Conservation (phyloP, 2,329 filamentous ascomycete species). For the Bipolaris oryzae region DNA sequence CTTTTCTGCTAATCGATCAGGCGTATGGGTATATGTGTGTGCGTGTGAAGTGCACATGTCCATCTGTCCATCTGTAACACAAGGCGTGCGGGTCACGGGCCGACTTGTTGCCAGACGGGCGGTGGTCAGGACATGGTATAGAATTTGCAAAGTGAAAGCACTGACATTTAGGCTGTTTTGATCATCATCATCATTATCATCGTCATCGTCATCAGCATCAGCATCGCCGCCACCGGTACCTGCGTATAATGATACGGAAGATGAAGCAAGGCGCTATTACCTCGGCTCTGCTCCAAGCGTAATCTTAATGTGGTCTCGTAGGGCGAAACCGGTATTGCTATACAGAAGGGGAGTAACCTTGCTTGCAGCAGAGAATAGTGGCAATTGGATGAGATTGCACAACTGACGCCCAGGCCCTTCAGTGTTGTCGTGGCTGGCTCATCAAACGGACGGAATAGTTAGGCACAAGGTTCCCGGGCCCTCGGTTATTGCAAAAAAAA, state of each 20-base stretch:
- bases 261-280: not conserved
- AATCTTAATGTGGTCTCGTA: slow-evolving; percentile 24
- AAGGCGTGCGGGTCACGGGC: slow-evolving; percentile 24
- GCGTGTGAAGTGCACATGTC: too few relatives aligned
- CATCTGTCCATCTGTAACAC: not conserved
- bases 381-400: slow-evolving; percentile 11
- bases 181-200: not conserved
- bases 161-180: not conserved
- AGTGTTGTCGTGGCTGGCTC: not conserved
- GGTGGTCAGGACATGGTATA: slow-evolving; percentile 20
- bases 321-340: slow-evolving; percentile 19
- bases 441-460: too few relatives aligned
- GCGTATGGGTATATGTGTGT: too few relatives aligned
- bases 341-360: slow-evolving; percentile 10
- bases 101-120: slow-evolving; percentile 24
- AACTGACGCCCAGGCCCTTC: slow-evolving; percentile 2
- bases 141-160: slow-evolving; percentile 19
- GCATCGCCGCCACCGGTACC: not conserved
- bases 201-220: not conserved
- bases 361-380: not conserved
- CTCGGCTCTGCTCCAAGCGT: slow-evolving; percentile 16
- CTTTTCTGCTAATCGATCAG: slow-evolving; percentile 16
- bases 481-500: not conserved
- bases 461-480: not conserved
- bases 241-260: not conserved